These are phyloP conservation scores for Microcos paniculata DNA, from an alignment of 345 rosid species.

Conservation along the genomic window DNA sequence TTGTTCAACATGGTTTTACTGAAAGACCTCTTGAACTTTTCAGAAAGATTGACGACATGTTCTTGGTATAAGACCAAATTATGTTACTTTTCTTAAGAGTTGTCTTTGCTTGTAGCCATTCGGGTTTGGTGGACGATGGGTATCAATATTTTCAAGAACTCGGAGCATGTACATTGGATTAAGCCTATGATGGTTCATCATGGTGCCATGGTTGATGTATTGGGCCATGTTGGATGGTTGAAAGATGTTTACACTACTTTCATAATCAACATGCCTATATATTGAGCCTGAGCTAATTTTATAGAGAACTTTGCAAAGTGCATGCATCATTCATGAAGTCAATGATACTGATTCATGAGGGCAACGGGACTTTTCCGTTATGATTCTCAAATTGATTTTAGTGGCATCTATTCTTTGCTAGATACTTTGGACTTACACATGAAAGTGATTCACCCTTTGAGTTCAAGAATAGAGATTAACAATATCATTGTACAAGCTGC, in stretches of 20 bases:
- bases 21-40: conserved; percentile 60
- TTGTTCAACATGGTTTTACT: conserved; percentile 76
- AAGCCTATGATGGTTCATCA: conserved; percentile 70
- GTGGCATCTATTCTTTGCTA: conserved; percentile 36
- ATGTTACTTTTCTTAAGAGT: conserved; percentile 86
- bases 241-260: conserved; percentile 65
- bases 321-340: conserved; percentile 49
- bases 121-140: conserved; percentile 72
- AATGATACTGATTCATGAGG: conserved; percentile 44
- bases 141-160: conserved; percentile 61
- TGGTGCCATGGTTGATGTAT: conserved; percentile 73
- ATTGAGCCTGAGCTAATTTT: conserved; percentile 53
- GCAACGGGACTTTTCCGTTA: too few species aligned
- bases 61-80: conserved; percentile 56
- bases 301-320: conserved; percentile 74
- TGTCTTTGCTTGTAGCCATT: conserved; percentile 79
- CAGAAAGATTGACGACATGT: conserved; percentile 40
- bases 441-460: conserved; percentile 21
- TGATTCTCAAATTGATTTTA: conserved; percentile 35
- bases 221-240: conserved; percentile 74
- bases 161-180: conserved; percentile 63
- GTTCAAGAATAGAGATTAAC: background rate
- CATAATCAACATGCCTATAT: conserved; percentile 48
- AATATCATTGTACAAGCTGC: background rate
- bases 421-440: conserved; percentile 50